Percentiles rank a stretch among this genome's conserved stretches.
Evolutionary conservation across 768 basidiomycete species (phyloP).

Genomic region (Pisolithus tinctorius): DNA sequence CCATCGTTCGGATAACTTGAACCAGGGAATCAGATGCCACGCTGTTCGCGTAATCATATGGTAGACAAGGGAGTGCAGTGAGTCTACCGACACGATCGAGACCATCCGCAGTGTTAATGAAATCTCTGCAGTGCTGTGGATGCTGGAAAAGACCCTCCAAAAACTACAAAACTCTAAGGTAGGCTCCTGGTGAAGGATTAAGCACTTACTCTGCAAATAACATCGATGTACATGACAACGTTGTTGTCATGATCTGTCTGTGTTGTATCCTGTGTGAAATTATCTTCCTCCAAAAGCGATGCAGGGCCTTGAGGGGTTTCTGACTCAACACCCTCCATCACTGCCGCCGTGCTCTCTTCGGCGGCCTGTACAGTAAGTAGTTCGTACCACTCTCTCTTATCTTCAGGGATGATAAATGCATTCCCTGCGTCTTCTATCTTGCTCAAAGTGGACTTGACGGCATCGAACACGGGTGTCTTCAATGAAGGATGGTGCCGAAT

Average conservation of each 20-base stretch:
- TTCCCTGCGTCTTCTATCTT: constrained; percentile 72
- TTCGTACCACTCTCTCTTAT: constrained; percentile 62
- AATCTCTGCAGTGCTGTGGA: constrained; percentile 82
- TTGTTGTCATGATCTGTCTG: constrained; percentile 64
- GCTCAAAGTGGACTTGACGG: constrained; percentile 61
- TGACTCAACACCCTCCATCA: constrained; percentile 42
- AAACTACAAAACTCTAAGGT: constrained; percentile 44
- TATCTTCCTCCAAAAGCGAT: constrained; percentile 12
- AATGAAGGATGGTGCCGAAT: constrained; percentile 91
- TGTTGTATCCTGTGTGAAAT: constrained; percentile 27
- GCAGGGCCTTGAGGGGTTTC: constrained; percentile 14
- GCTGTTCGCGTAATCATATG: constrained; percentile 82
- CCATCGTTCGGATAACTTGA: constrained; percentile 83
- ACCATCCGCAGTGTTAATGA: constrained; percentile 68
- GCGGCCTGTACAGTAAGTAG: constrained; percentile 31
- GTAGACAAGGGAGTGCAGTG: constrained; percentile 78
- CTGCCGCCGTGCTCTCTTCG: constrained; percentile 28
- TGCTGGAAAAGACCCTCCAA: constrained; percentile 94
- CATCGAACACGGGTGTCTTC: constrained; percentile 72
- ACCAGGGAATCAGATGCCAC: constrained; percentile 83
- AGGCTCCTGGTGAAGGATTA: neutral
- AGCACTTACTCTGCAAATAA: constrained; percentile 61
- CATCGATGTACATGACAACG: constrained; percentile 73
- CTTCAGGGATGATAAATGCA: constrained; percentile 46
- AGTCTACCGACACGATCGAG: constrained; percentile 69